A percentile compares a stretch with the other conserved stretches of the same genome.
Evolutionary conservation across 2,329 filamentous ascomycete genomes (phyloP).

Genomic region (Hymenoscyphus salicellus): DNA sequence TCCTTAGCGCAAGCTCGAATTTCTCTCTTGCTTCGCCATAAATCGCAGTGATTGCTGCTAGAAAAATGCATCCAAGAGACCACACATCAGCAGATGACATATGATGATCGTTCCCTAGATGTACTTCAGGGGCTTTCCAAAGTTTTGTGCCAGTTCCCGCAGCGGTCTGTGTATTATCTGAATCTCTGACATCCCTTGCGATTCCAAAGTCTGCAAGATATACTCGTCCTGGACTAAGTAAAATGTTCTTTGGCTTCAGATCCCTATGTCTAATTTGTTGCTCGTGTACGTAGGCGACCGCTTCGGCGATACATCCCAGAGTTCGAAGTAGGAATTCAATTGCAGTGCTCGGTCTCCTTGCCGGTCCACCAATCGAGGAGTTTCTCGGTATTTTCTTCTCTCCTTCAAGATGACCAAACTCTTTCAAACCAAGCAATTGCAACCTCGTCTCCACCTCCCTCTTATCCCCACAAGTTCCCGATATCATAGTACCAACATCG

Average conservation of each 20-base stretch:
- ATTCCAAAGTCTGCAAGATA: conserved; percentile 51
- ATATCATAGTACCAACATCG: conserved; percentile 43
- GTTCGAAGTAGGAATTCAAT: conserved; percentile 43
- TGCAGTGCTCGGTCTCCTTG: conserved; percentile 31
- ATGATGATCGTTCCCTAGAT: conserved; percentile 40
- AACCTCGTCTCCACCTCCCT: conserved; percentile 40
- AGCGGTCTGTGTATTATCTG: conserved; percentile 46
- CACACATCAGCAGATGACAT: conserved; percentile 50
- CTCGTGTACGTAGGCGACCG: conserved; percentile 25
- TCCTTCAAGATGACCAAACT: neutral
- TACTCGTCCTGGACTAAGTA: conserved; percentile 45
- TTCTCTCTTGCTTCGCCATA: conserved; percentile 41
- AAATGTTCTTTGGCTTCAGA: conserved; percentile 49
- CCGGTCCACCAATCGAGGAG: neutral
- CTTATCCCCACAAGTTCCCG: conserved; percentile 42
- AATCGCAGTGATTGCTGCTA: conserved; percentile 45
- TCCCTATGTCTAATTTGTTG: conserved; percentile 46
- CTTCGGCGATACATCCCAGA: conserved; percentile 43
- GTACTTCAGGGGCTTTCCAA: conserved; percentile 47
- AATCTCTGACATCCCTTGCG: conserved; percentile 45
- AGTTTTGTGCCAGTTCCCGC: conserved; percentile 41
- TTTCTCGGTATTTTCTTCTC: neutral
- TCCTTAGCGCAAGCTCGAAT: conserved; percentile 40
- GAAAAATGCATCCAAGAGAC: conserved; percentile 46
- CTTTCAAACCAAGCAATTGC: conserved; percentile 39